Evolutionary conservation across 768 basidiomycete species (phyloP).

Genomic region (Neoboletus brunneissimus): DNA sequence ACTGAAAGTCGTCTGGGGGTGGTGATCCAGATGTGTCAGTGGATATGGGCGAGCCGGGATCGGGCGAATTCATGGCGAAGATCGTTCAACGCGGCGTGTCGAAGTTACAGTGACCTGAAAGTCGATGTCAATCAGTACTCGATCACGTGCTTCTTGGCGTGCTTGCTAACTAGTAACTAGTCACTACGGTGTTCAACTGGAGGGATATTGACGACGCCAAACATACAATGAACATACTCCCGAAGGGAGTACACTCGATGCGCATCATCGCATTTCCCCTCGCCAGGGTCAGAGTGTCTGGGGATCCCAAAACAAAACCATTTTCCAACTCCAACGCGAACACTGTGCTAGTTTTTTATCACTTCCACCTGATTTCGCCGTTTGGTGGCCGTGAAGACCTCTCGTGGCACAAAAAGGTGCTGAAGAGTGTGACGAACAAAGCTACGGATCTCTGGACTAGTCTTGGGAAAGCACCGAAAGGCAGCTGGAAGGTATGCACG

Average conservation of each 20-base stretch:
- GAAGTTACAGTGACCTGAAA: not conserved
- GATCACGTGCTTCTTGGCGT: conserved; percentile 27
- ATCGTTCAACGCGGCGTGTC: not conserved
- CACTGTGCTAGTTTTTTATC: conserved; percentile 41
- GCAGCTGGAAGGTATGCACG: conserved; percentile 67
- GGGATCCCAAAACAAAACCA: conserved; percentile 7
- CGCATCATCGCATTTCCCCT: conserved; percentile 51
- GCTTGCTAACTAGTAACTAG: too few relatives aligned
- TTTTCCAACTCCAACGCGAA: conserved; percentile 9
- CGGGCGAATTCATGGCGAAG: conserved; percentile 36
- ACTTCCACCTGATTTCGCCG: conserved; percentile 31
- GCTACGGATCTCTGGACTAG: conserved; percentile 58
- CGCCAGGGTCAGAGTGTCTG: conserved; percentile 20
- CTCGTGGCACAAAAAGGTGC: conserved; percentile 21
- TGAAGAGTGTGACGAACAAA: conserved; percentile 51
- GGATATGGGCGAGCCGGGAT: conserved; percentile 37
- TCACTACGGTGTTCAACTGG: not conserved
- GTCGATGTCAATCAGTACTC: not conserved
- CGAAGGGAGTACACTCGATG: conserved; percentile 30
- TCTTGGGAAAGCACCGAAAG: conserved; percentile 62
- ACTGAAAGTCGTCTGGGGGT: conserved; percentile 35
- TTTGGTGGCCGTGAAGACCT: conserved; percentile 35
- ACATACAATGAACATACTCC: conserved; percentile 13
- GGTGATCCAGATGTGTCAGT: conserved; percentile 39
- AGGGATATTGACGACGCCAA: not conserved